Evolutionary conservation across 2,329 filamentous ascomycete species (phyloP), one percentile per base, ranked within the genome.

Genomic region (Pseudocercospora ulei): DNA sequence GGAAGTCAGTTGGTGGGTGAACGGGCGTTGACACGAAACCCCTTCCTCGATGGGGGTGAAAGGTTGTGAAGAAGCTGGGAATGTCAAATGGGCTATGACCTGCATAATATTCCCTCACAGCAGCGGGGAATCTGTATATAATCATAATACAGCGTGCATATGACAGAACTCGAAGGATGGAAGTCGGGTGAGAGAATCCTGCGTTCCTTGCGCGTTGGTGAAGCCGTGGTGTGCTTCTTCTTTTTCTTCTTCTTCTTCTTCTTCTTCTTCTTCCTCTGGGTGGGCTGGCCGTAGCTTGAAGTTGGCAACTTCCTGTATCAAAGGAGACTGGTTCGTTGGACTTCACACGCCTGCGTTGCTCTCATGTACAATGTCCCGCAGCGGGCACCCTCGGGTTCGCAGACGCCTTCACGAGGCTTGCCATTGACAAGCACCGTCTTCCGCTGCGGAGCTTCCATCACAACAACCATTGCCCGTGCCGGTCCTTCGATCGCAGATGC

Each of bases 51-150:
- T 19, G 28, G 28, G 28, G 7, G 20, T 12, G 7, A 16, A n/a
- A 33, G 30, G 30, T 33, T 20, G 30, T 33, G 18, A 33, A 33
- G 31, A 16, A 23, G 30, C 7, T 35, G 26, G 35, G 29, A 11
- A 39, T 35, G 43, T 34, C 38, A 34, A 11, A 39, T 35, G 43
- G 38, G 40, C 43, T 30, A 49, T 18, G 47, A 47, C 41, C 36
- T 41, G 39, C 35, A 35, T 41, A 42, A 35, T 39, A 35, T 44
- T 39, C 29, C 33, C 37, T 42, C 36, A 35, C 27, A 39, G 35
- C 43, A 41, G 39, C 29, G 24, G 38, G 38, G 31, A 41, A 39
- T 25, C 9, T 48, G 44, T 50, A 46, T 23, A 50, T 46, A 50
- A 39, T 46, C 44, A 29, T 50, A 46, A 50, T 48, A 46, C 39